Evolutionary conservation across 768 basidiomycete species (phyloP).

Genomic region (Lactifluus rugatus): DNA sequence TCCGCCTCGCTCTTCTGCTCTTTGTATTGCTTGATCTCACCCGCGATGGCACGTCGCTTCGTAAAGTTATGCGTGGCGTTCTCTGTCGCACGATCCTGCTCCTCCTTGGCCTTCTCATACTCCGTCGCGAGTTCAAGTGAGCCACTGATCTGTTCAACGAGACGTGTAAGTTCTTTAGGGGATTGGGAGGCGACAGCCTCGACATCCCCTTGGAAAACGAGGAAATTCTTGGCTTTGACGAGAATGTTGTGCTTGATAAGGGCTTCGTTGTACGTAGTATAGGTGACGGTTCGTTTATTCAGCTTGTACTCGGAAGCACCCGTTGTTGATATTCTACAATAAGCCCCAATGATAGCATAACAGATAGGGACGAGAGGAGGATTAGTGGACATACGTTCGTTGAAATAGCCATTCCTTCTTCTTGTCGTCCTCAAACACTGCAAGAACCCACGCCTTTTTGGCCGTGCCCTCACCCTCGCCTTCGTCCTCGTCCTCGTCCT

Average conservation of each 20-base stretch:
- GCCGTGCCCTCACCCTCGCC: slow-evolving; percentile 72
- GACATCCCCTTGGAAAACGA: slow-evolving; percentile 98
- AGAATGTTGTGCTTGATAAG: slow-evolving; percentile 88
- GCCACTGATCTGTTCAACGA: slow-evolving; percentile 94
- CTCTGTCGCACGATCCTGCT: slow-evolving; percentile 85
- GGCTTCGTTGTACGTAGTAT: slow-evolving; percentile 80
- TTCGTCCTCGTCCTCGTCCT: slow-evolving; percentile 39
- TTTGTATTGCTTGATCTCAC: slow-evolving; percentile 95
- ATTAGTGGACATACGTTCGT: slow-evolving; percentile 56
- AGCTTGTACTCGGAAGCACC: slow-evolving; percentile 89
- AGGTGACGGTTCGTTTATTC: slow-evolving; percentile 72
- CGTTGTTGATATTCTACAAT: slow-evolving; percentile 66
- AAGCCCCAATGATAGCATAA: background rate
- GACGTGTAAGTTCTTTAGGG: slow-evolving; percentile 74
- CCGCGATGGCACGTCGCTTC: slow-evolving; percentile 85
- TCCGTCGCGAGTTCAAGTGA: slow-evolving; percentile 82
- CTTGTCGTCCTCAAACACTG: slow-evolving; percentile 70
- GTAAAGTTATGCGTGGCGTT: slow-evolving; percentile 92
- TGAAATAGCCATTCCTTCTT: slow-evolving; percentile 86
- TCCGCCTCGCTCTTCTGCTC: slow-evolving; percentile 94
- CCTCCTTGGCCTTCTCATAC: slow-evolving; percentile 83
- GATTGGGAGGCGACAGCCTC: slow-evolving; percentile 96
- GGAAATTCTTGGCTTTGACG: slow-evolving; percentile 98
- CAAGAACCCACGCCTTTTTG: slow-evolving; percentile 92
- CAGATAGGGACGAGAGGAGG: background rate